Evolutionary conservation across 371 early-diverging fungal species (phyloP), one percentile per base, ranked within the genome.

Genomic region (Mucor velutinosus): DNA sequence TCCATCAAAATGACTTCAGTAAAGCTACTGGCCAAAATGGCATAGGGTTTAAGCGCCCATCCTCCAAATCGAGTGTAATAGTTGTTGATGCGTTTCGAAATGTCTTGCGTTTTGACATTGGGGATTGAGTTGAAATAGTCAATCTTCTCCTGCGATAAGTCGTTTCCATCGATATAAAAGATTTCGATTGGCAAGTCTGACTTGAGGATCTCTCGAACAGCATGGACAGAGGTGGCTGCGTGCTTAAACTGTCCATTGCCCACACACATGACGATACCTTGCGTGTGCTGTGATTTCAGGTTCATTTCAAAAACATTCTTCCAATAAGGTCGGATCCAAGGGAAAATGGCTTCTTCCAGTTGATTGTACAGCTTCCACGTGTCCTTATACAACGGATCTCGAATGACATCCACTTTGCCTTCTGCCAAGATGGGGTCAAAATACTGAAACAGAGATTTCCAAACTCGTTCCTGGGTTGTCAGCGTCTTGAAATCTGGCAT

Each of bases 1-100:
- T 94, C 93, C 75, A 92, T 78, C 63, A 93, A 75, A 51, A 92
- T 86, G 27, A 86, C 84, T 41, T 90, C 85, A 12, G 65, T 58
- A 67, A 93, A 93, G 8, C 76, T 75, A 11, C 90, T 90, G 5
- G 88, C 89, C 60, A 92, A 71, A 27, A 91, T 85, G 0, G 87
- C 81, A 71, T 80, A 90, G 1, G 92, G 87, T 45, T 91, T 90
- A 47, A 90, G 69, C 15, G 84, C 76, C 90, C 90, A 89, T 1
- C 86, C 87, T 23, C 81, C 81, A 39, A 88, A 78, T 35, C 77
- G 72, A 7, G 87, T 79, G 49, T 75, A 72, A 2, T 60, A 63
- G 19, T 86, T 76, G 58, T 87, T 76, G 58, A 93, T 75, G 14
- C 73, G 61, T 21, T 79, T 62, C 1, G 77, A 78, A 0, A 92